Conservation (phyloP, 2,329 filamentous ascomycete species). For the Ophiostoma sp. region DNA sequence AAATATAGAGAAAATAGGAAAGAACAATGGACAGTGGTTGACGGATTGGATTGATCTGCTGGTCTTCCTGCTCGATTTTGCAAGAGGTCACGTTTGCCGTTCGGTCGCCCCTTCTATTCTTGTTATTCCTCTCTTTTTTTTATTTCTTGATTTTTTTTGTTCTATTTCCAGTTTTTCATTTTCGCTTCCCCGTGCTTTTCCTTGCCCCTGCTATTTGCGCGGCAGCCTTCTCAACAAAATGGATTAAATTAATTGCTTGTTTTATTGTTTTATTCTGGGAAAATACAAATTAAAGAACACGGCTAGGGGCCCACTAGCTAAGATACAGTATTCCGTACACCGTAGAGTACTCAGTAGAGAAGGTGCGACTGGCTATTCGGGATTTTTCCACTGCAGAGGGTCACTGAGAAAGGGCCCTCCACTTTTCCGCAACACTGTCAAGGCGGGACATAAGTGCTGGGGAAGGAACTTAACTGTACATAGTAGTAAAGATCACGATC, state of each 20-base stretch:
- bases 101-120: neutral
- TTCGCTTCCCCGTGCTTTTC: conserved; percentile 19
- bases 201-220: conserved; percentile 22
- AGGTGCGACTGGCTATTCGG: conserved; percentile 19
- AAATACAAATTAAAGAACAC: conserved; percentile 7
- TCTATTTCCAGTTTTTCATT: conserved; percentile 9
- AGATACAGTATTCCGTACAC: neutral
- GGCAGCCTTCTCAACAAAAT: conserved; percentile 23
- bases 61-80: neutral
- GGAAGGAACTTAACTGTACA: neutral
- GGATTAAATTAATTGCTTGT: neutral
- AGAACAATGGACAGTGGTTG: neutral
- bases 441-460: conserved; percentile 6
- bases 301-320: conserved; percentile 5
- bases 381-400: conserved; percentile 16
- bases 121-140: conserved; percentile 12
- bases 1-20: neutral
- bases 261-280: neutral
- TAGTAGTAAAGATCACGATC: neutral
- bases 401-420: conserved; percentile 11
- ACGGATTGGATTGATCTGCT: neutral
- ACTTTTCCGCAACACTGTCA: conserved; percentile 16
- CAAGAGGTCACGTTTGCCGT: conserved; percentile 16
- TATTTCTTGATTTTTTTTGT: neutral
- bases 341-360: neutral